Evolutionary conservation across 208 protist genomes (phyloP), one percentile per base, ranked within the genome.

Genomic region (Trypanosomatidae sp.): DNA sequence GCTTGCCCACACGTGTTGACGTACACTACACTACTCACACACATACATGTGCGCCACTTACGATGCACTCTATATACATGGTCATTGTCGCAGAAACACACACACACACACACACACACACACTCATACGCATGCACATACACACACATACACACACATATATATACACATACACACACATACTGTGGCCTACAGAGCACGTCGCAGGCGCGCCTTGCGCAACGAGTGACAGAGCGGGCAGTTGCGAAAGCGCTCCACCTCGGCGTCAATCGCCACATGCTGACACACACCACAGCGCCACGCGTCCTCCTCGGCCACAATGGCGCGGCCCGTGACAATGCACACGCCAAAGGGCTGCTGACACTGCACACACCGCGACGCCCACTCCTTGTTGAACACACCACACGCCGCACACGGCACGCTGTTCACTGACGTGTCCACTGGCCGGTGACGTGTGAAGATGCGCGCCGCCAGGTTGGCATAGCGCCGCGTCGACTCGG

Each of bases 181-280:
- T 41, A 40, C 24, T 47, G 8, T 0, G 2, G 26, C 10, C 65
- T 25, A 71, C 8, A 67, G 33, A 3, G 33, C 55, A 19, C 62
- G 53, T 22, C 61, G 68, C 3, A 47, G 49, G 24, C 75, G 49
- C 13, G 63, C 62, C 49, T 71, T 74, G 49, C 61, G 82, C 10
- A 80, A 67, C 16, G 80, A 67, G 65, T 96, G 91, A 55, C 91
- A 96, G 24, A 96, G 66, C 3, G 91, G 91, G 67, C 91, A 96
- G 70, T 94, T 89, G 22, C 58, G 54, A 43, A 69, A 80, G 16
- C 66, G 55, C 19, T 84, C 76, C 11, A 70, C 67, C 45, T 82
- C 79, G 23, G 67, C 54, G 20, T 93, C 82, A 7, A 90, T 26
- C 6, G 88, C 76, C 32, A 72, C 52, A 45, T 94, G 87, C 33